Evolutionary conservation across 495 filamentous ascomycete genomes (phyloP), one percentile per base, ranked within the genome.

Genomic region (Neurospora sp.): DNA sequence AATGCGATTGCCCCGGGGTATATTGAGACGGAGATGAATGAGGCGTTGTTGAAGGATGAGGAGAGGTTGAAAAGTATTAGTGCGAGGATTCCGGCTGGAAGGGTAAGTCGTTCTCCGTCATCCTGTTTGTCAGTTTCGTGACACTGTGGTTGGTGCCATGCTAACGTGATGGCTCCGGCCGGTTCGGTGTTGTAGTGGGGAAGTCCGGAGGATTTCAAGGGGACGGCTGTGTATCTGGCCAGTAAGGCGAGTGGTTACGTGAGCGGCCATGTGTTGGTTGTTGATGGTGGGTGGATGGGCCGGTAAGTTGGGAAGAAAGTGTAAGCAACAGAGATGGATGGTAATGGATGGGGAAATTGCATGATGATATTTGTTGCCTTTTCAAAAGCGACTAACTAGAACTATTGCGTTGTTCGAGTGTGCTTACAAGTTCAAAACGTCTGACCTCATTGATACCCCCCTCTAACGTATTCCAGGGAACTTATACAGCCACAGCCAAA

Each of bases 241-340:
- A 90, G 90, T 80, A 85, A 81, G 78, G 92, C 91, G 40, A 93
- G 92, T 77, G 87, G 81, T 38, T 97, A 97, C 85, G 91, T 98
- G 12, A 92, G 87, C 72, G 94, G 94, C 1, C 92, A 95, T 77
- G 84, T 92, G 1, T 74, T 97, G 73, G 89, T 92, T 6, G 92
- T 97, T 62, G 94, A 97, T 84, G 94, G 94, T 37, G 94, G 94
- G 42, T 97, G 94, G 93, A 96, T 97, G 94, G 93, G 93, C 9
- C 84, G 93, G 84, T 97, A 84, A 82, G 76, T 11, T 27, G 39
- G 14, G 6, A 18, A 46, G 71, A 27, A 48, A 5, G n/a, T 42
- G 27, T 31, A 41, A 37, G 31, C 38, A 73, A n/a, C 40, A 16
- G 38, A 62, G n/a, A 14, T 35, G 37, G 31, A 41, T 41, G 48